Conservation (phyloP, 306 rosid species). For the apple (Malus domestica) region DNA sequence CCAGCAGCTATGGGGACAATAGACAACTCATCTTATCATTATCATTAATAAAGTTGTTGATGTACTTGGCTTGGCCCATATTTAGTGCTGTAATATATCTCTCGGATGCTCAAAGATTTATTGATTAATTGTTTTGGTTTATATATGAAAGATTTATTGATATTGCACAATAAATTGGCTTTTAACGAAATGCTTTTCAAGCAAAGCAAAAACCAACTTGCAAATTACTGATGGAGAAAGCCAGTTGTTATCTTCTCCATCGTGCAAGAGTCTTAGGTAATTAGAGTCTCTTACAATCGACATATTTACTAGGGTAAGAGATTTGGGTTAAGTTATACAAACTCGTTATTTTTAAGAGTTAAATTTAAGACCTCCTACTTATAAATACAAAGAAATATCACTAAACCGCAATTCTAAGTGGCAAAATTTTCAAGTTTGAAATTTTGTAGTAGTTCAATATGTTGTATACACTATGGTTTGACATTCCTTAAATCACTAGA, state of each 20-base stretch:
- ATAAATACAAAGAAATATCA: no score
- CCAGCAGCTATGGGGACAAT: neutral
- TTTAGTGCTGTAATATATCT: neutral
- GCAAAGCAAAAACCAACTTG: conserved; percentile 27
- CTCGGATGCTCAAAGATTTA: neutral
- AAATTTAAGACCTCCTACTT: no score
- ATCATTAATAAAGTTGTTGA: conserved; percentile 20
- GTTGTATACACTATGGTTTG: no score
- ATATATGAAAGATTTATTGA: conserved; percentile 6
- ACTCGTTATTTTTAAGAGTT: no score
- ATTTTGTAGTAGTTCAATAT: no score
- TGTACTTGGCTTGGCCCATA: neutral
- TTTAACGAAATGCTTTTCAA: conserved; percentile 22
- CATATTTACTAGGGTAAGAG: no score
- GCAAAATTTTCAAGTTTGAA: no score
- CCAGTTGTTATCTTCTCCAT: neutral
- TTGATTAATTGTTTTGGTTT: neutral
- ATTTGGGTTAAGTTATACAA: no score
- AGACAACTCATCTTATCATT: neutral
- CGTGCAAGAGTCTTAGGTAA: no score
- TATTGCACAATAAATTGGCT: conserved; percentile 17
- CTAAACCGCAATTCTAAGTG: no score
- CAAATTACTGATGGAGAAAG: conserved; percentile 10
- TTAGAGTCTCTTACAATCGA: no score
- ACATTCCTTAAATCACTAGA: no score